Evolutionary conservation across 2,329 filamentous ascomycete genomes (phyloP).

Genomic region (Metarhizium album): DNA sequence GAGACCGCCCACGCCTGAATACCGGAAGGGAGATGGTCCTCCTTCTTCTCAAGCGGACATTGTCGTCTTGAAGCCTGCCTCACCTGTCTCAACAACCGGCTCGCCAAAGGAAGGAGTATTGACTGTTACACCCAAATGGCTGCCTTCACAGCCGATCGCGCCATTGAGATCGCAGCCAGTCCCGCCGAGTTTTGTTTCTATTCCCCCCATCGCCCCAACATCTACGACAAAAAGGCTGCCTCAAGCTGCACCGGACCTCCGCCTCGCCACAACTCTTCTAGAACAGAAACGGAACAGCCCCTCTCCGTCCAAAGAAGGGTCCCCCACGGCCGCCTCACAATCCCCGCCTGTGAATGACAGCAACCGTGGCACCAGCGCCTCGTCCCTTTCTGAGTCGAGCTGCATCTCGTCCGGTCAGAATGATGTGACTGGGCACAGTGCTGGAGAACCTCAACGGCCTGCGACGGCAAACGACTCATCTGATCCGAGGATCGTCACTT

Average conservation of each 20-base stretch:
- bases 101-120: conserved; percentile 16
- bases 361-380: conserved; percentile 7
- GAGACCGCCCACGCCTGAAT: conserved; percentile 39
- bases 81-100: conserved; percentile 34
- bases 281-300: conserved; percentile 8
- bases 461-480: conserved; percentile 12
- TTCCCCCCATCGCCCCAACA: conserved; percentile 4
- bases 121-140: conserved; percentile 4
- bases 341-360: conserved; percentile 12
- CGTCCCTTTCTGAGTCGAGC: not conserved
- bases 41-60: conserved; percentile 22
- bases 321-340: not conserved
- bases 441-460: conserved; percentile 5
- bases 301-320: not conserved
- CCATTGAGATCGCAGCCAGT: not conserved
- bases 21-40: conserved; percentile 29
- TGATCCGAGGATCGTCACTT: conserved; percentile 22
- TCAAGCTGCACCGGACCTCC: conserved; percentile 11
- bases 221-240: conserved; percentile 19
- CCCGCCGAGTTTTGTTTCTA: not conserved
- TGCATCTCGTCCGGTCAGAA: not conserved
- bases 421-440: not conserved
- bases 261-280: conserved; percentile 14
- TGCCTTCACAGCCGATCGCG: conserved; percentile 8
- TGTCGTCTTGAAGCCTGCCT: conserved; percentile 31